These are phyloP conservation scores for Scutellaria baicalensis DNA, from an alignment of 257 asterid genomes.

Conservation along the genomic window DNA sequence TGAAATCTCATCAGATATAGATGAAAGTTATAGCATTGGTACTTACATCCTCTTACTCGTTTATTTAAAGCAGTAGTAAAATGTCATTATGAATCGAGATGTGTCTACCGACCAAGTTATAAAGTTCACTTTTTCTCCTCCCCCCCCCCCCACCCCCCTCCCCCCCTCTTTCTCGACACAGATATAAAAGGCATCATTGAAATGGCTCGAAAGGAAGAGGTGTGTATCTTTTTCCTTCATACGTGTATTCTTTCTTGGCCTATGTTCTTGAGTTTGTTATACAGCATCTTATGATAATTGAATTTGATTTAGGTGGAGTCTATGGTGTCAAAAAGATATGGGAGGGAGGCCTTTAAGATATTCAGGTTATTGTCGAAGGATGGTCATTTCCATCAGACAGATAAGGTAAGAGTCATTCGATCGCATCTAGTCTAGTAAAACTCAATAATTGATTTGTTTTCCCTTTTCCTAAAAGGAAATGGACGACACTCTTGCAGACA, in stretches of 20 bases:
- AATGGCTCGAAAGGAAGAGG: constrained; percentile 81
- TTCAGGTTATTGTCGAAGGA: constrained; percentile 64
- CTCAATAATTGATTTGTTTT: background rate
- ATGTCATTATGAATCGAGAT: background rate
- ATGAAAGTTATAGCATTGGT: constrained; percentile 69
- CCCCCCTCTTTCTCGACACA: constrained; percentile 22
- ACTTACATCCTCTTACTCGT: constrained; percentile 17
- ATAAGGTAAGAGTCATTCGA: constrained; percentile 44
- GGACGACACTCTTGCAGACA: background rate
- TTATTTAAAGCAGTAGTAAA: background rate
- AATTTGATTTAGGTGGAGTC: constrained; percentile 69
- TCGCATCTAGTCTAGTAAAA: background rate
- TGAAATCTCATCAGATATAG: constrained; percentile 29
- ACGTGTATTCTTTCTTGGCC: background rate
- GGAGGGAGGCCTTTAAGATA: constrained; percentile 76
- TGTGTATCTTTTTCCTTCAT: constrained; percentile 18
- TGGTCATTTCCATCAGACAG: constrained; percentile 50
- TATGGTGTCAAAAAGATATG: constrained; percentile 68
- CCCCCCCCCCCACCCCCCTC: background rate
- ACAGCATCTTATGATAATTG: constrained; percentile 8
- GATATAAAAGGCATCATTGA: constrained; percentile 70
- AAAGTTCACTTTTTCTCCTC: constrained; percentile 9
- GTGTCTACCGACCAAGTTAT: background rate
- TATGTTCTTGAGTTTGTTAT: constrained; percentile 2
- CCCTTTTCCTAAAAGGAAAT: background rate